These are phyloP conservation scores for Sanghuangporus baumii DNA, from an alignment of 1,284 basidiomycete species.

Conservation along the genomic window DNA sequence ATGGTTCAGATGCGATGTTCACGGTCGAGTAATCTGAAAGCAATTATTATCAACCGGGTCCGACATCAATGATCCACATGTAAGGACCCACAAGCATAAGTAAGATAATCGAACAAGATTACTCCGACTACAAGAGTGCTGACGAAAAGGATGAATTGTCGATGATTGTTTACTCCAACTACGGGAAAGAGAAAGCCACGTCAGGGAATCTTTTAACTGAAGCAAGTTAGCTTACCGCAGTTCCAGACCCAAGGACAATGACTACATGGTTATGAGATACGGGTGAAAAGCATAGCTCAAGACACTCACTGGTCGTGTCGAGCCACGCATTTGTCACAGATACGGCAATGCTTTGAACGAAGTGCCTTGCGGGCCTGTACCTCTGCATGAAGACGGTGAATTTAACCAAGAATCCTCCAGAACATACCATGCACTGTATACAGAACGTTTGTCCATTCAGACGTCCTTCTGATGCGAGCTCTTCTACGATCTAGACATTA, in stretches of 20 bases:
- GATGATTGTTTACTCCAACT: slow-evolving; percentile 95
- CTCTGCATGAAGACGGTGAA: neutral
- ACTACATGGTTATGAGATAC: slow-evolving; percentile 34
- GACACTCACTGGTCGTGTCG: slow-evolving; percentile 82
- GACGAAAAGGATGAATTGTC: slow-evolving; percentile 92
- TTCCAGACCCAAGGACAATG: slow-evolving; percentile 99
- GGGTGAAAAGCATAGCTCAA: neutral
- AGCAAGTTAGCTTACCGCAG: slow-evolving; percentile 58
- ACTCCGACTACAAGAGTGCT: slow-evolving; percentile 80
- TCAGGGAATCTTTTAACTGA: neutral
- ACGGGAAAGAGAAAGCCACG: slow-evolving; percentile 6
- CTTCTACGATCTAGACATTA: slow-evolving; percentile 69
- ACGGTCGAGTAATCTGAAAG: slow-evolving; percentile 46
- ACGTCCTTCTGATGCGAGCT: slow-evolving; percentile 79
- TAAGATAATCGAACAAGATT: slow-evolving; percentile 74
- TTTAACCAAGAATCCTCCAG: neutral
- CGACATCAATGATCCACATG: slow-evolving; percentile 1
- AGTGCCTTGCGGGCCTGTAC: slow-evolving; percentile 82
- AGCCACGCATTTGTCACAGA: slow-evolving; percentile 87
- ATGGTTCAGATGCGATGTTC: slow-evolving; percentile 34
- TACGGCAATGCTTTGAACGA: slow-evolving; percentile 91
- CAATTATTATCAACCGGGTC: slow-evolving; percentile 8
- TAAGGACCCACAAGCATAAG: slow-evolving; percentile 64
- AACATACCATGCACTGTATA: slow-evolving; percentile 81
- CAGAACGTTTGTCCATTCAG: slow-evolving; percentile 97